Base-by-base conservation (phyloP, 495 filamentous ascomycete species). In the Neurospora sp. region DNA sequence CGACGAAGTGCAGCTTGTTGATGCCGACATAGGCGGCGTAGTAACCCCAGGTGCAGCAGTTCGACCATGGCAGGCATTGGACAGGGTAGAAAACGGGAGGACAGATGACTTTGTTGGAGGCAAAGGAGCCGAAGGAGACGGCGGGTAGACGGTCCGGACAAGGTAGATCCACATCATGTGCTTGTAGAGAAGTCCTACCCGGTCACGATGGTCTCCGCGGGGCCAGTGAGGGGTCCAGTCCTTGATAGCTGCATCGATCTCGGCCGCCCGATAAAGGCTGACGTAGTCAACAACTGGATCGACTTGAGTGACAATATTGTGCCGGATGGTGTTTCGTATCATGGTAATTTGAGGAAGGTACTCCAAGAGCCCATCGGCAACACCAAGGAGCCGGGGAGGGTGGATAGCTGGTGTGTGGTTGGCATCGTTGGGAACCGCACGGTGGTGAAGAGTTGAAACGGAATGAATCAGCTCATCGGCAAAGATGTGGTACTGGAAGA, bases 131-230 rank as follows among this genome's bases (percentile, higher is more conserved):
- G 74, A 73, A 0, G 81, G 72, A 12, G 82, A 82, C 1, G 87
- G 86, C n/a, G 92, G 92, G 73, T 91, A 90, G 76, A 96, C 92
- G 2, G 94, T 97, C 39, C 94, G 90, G 79, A 92, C 92, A 0
- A 97, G 86, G 78, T 97, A 97, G 6, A 97, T 89, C 93, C 93
- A 97, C 74, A 94, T 93, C 77, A 92, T 93, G 79, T 97, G 94
- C 62, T 93, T 90, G 80, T 97, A 97, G 6, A 97, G 87, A 73
- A 94, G 88, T 1, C 90, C 91, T 39, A 93, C 89, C n/a, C 86
- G 87, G 79, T 90, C 92, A 49, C 94, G 92, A 27, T 89, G 87
- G 31, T 93, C 91, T 12, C 92, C 90, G 9, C 86, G 84, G 6
- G 90, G 86, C 82, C 93, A 91, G 1, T 87, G 86, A 7, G 93